Evolutionary conservation across 148 eudicot species (phyloP), one percentile per base, ranked within the genome.

Genomic region (Rhododendron henanense): DNA sequence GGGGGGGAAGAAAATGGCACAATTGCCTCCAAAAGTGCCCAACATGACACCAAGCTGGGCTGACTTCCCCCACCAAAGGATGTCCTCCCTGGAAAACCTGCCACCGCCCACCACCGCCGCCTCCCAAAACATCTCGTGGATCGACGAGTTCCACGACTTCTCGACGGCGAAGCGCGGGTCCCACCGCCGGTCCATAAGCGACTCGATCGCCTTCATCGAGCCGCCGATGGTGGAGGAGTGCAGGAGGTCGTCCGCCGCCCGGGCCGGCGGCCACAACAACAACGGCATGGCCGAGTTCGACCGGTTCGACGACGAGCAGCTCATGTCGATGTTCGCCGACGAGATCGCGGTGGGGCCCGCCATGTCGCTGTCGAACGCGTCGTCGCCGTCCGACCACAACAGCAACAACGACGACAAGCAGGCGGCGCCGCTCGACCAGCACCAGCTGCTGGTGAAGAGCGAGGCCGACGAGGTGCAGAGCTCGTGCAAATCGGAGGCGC

Each of bases 21-120:
- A 95, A 28, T 87, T 94, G 82, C 98, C 98, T 76, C 98, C 98
- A 3, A 95, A 92, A 88, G 93, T 89, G 16, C 97, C 98, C 15
- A 88, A 35, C 84, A 88, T 91, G 85, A 28, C 91, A 81, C 85
- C 87, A 81, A 90, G 83, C 55, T 92, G 98, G 98, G 80, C 88
- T 11, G 93, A 90, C 61, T 86, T 92, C 19, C 73, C 86, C 15
- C 92, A 92, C 87, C 91, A 89, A 19, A 90, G 87, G 63, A 69
- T 87, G 84, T 69, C 92, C 13, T 80, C 92, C 19, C 76, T 85
- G 75, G 90, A 91, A 19, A 86, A 83, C 37, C 76, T 87, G 18
- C 45, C 86, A 14, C 78, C 86, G 50, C 83, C 48, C 81, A 37
- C 85, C 41, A 41, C 73, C 75, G 21, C 78, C 57, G 35, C 65